Conservation (phyloP, 2,329 filamentous ascomycete genomes). For the Thielaviopsis populi region DNA sequence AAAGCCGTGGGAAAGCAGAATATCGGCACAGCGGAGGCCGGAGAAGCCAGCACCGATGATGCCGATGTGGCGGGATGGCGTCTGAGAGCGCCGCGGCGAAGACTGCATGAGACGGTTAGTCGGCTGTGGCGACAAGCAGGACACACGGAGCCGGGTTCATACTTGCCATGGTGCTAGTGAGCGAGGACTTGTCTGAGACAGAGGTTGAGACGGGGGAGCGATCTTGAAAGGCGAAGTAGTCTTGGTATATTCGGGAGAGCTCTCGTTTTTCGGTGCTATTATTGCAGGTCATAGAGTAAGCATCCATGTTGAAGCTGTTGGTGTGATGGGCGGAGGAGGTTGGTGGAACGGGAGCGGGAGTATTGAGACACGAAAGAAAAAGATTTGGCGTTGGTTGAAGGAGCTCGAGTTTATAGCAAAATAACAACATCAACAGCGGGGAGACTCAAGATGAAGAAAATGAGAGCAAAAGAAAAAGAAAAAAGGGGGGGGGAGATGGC, state of each 20-base stretch:
- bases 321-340: not conserved
- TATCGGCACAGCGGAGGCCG: constrained; percentile 54
- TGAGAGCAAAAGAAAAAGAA: too few relatives aligned
- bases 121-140: not conserved
- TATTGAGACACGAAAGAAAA: not conserved
- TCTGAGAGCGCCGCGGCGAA: not conserved
- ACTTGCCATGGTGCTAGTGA: constrained; percentile 10
- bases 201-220: constrained; percentile 4
- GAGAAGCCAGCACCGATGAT: constrained; percentile 58
- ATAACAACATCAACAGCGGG: not conserved
- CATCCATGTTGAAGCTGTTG: constrained; percentile 13
- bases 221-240: constrained; percentile 13
- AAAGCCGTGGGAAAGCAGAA: constrained; percentile 49
- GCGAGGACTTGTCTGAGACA: constrained; percentile 6
- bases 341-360: not conserved
- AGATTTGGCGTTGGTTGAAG: not conserved
- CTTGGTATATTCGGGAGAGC: constrained; percentile 12
- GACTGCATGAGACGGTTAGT: not conserved
- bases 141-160: not conserved
- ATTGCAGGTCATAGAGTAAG: constrained; percentile 14
- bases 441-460: not conserved
- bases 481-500: not conserved
- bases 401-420: not conserved
- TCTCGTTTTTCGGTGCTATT: constrained; percentile 11
- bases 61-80: constrained; percentile 23